Base-by-base conservation (phyloP, 345 rosid genomes). In the Bretschneidera sinensis region DNA sequence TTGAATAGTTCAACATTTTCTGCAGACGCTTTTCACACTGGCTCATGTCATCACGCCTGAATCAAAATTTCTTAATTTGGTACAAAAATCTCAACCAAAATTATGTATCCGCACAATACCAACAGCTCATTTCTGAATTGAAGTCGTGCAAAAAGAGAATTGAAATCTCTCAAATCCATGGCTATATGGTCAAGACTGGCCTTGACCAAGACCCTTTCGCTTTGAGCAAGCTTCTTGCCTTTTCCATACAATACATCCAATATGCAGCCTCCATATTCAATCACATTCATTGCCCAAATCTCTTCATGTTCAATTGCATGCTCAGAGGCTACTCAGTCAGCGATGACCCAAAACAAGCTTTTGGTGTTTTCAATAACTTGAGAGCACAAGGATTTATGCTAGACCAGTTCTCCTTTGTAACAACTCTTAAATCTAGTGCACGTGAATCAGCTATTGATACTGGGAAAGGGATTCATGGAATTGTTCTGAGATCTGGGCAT, bases 301-400 rank as follows among this genome's bases (percentile, higher is more conserved):
- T 87, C 54, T 87, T 56, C 71, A 81, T 84, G 88, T 84, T 74
- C 75, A 82, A 82, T 65, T 75, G 85, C 25, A 70, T 87, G 68
- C 67, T 87, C 28, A 74, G 86, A 63, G 88, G 76, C 24, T 81
- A 69, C 66, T 80, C 90, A 17, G 60, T 70, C 11, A 61, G 88
- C 50, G 76, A 71, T 35, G 71, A 76, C 50, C 88, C 88, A 0
- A 55, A 57, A 48, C 73, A 64, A 68, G 82, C 86, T 34, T 77
- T 82, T 75, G 33, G 31, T 62, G 54, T 79, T 34, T 87, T 84
- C 76, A 82, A 69, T 74, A 63, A 64, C 33, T 67, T 82, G 81
- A 76, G 95, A 75, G 65, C 80, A 63, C 39, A 64, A 52, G 72
- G 76, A 34, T 51, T 77, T 24, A 14, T 57, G 24, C 73, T 77